Conservation (phyloP, 2,329 filamentous ascomycete species). For the Beauveria bassiana region DNA sequence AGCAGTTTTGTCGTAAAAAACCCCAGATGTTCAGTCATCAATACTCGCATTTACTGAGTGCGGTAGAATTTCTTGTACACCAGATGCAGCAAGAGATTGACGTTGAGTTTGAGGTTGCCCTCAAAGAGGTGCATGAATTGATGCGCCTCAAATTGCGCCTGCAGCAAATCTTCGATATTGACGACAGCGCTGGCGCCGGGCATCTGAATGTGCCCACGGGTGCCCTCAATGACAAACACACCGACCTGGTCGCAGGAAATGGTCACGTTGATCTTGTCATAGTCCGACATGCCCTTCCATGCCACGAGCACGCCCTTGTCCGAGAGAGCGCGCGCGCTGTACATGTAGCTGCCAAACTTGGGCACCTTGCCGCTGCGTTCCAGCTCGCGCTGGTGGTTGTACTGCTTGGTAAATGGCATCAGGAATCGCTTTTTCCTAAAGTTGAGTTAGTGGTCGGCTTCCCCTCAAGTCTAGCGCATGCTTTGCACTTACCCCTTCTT, state of each 20-base stretch:
- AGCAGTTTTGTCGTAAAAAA: neutral
- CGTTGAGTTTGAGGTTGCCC: conserved; percentile 77
- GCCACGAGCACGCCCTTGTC: conserved; percentile 91
- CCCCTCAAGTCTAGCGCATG: neutral
- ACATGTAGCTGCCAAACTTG: conserved; percentile 97
- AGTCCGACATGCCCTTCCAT: conserved; percentile 83
- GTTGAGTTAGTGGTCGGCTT: conserved; percentile 14
- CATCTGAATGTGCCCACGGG: conserved; percentile 87
- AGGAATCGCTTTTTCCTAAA: conserved; percentile 80
- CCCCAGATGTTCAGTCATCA: neutral
- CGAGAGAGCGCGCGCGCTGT: conserved; percentile 77
- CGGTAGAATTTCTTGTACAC: conserved; percentile 98
- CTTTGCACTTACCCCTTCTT: conserved; percentile 67
- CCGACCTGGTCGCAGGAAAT: conserved; percentile 92
- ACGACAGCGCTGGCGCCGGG: conserved; percentile 85
- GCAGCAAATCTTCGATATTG: conserved; percentile 84
- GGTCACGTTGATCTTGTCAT: conserved; percentile 88
- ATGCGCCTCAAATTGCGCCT: conserved; percentile 94
- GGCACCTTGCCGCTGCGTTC: conserved; percentile 87
- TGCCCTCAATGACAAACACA: conserved; percentile 87
- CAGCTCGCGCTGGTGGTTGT: conserved; percentile 95
- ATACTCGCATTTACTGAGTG: conserved; percentile 42
- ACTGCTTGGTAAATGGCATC: conserved; percentile 95
- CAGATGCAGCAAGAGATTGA: conserved; percentile 92
- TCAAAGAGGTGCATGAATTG: conserved; percentile 96